A percentile compares a stretch with the other conserved stretches of the same genome.
phyloP scores from a whole-genome alignment of 208 protist species.

The Trypanosoma lewisi region DNA sequence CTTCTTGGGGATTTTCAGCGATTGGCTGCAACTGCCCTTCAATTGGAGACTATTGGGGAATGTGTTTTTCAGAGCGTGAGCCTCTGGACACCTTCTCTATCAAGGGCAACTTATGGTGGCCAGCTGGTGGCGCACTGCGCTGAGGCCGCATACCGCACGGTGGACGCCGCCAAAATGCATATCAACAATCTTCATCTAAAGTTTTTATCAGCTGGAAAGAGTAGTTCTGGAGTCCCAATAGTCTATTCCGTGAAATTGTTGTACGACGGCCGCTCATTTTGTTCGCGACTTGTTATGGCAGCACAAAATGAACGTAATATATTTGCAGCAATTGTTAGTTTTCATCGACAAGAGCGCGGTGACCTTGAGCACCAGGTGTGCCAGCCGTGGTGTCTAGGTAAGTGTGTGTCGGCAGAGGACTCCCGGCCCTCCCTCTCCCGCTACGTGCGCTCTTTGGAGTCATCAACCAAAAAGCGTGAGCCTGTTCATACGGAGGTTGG shows the following conservation, averaged over 20 bases:
- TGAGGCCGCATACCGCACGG: slow-evolving; percentile 38
- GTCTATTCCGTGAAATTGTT: slow-evolving; percentile 30
- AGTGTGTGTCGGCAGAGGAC: neutral
- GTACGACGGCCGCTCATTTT: slow-evolving; percentile 34
- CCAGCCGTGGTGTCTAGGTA: slow-evolving; percentile 3
- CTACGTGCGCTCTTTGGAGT: neutral
- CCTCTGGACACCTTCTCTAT: slow-evolving; percentile 31
- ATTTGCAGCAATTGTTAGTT: slow-evolving; percentile 30
- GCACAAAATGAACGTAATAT: slow-evolving; percentile 23
- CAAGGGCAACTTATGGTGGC: slow-evolving; percentile 37
- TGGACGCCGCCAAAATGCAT: slow-evolving; percentile 15
- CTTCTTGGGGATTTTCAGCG: slow-evolving; percentile 18
- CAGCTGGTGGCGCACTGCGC: slow-evolving; percentile 47
- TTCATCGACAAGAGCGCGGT: slow-evolving; percentile 27
- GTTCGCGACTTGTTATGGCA: slow-evolving; percentile 25
- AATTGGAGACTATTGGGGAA: slow-evolving; percentile 27
- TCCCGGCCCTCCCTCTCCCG: neutral
- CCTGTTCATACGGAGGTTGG: neutral
- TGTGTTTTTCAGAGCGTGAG: slow-evolving; percentile 24
- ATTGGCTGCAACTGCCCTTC: slow-evolving; percentile 16
- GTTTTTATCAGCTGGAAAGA: slow-evolving; percentile 38
- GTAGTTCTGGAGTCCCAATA: slow-evolving; percentile 15
- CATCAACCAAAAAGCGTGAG: neutral
- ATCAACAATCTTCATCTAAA: slow-evolving; percentile 47
- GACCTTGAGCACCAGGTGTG: slow-evolving; percentile 30